A percentile compares a stretch with the other conserved stretches of the same genome.
phyloP scores from a whole-genome alignment of 2,329 filamentous ascomycete genomes.

The Cyphellophora attinorum region DNA sequence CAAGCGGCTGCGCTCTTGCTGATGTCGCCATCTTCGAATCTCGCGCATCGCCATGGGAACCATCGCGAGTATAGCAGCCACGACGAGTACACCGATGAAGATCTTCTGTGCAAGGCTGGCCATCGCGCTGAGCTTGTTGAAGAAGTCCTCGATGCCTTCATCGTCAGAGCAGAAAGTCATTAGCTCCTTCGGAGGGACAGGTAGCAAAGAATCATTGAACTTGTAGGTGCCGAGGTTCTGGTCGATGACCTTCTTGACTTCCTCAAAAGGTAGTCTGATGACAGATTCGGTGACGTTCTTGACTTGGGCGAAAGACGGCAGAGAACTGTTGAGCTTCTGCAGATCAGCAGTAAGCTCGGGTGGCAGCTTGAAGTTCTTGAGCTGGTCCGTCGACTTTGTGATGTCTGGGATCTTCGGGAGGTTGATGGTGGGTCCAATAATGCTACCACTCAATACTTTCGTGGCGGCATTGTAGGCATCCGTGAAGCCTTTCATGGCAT shows the following conservation, averaged over 20 bases:
- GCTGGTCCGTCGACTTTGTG: slow-evolving; percentile 50
- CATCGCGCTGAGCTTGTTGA: slow-evolving; percentile 58
- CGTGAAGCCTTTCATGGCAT: slow-evolving; percentile 39
- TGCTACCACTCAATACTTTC: slow-evolving; percentile 34
- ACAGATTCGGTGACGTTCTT: slow-evolving; percentile 69
- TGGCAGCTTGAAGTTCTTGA: slow-evolving; percentile 62
- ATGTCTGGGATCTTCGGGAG: slow-evolving; percentile 48
- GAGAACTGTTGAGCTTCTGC: slow-evolving; percentile 61
- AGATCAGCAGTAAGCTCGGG: slow-evolving; percentile 60
- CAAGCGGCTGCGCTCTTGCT: slow-evolving; percentile 59
- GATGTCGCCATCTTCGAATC: slow-evolving; percentile 63
- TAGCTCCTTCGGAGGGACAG: slow-evolving; percentile 70
- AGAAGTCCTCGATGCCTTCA: slow-evolving; percentile 73
- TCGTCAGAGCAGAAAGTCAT: slow-evolving; percentile 85
- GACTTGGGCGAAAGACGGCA: slow-evolving; percentile 76
- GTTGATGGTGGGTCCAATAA: slow-evolving; percentile 9
- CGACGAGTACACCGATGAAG: slow-evolving; percentile 64
- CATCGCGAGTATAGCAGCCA: slow-evolving; percentile 63
- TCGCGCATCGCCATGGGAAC: slow-evolving; percentile 74
- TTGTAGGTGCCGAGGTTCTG: slow-evolving; percentile 61
- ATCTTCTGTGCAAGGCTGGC: slow-evolving; percentile 61
- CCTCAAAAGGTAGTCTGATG: slow-evolving; percentile 70
- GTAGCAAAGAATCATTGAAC: slow-evolving; percentile 70
- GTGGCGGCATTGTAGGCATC: slow-evolving; percentile 40
- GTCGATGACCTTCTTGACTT: slow-evolving; percentile 66